Evolutionary conservation across 495 filamentous ascomycete species (phyloP).

Genomic region (Aspergillus diversus): DNA sequence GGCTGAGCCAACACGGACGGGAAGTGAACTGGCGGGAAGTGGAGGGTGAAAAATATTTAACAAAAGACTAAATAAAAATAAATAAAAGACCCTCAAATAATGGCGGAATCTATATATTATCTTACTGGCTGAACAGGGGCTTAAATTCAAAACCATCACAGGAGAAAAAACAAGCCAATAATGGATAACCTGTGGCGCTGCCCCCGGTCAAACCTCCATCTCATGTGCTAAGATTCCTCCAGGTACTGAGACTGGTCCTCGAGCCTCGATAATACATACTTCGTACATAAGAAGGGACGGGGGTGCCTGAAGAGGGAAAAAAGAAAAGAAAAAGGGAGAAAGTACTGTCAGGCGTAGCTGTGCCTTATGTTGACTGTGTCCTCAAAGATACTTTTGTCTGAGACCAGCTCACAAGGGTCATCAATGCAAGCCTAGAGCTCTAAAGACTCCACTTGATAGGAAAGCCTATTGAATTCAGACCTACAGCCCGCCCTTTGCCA

Average conservation of each 20-base stretch:
- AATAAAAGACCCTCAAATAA: not conserved
- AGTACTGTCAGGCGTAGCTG: not conserved
- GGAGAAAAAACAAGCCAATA: constrained; percentile 5
- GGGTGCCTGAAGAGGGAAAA: constrained; percentile 2
- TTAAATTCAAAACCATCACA: not conserved
- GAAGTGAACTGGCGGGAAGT: constrained; percentile 6
- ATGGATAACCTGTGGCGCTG: not conserved
- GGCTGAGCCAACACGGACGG: constrained; percentile 22
- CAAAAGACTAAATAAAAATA: not conserved
- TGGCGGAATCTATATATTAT: not conserved
- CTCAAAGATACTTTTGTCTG: not conserved
- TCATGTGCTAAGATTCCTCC: not conserved
- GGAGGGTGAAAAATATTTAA: not conserved
- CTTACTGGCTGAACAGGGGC: not conserved
- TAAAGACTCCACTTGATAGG: constrained; percentile 12
- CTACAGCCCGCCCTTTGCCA: not conserved
- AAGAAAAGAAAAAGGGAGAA: not conserved
- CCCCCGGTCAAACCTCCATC: not conserved
- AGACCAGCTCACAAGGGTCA: constrained; percentile 12
- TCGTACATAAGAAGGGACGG: not conserved
- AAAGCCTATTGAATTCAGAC: constrained; percentile 5
- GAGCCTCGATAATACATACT: too few species aligned
- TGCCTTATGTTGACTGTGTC: not conserved
- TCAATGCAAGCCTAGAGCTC: constrained; percentile 18
- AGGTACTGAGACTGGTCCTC: not conserved